Evolutionary conservation across 2,329 filamentous ascomycete genomes (phyloP), one percentile per base, ranked within the genome.

Genomic region (Diplodia scrobiculata): DNA sequence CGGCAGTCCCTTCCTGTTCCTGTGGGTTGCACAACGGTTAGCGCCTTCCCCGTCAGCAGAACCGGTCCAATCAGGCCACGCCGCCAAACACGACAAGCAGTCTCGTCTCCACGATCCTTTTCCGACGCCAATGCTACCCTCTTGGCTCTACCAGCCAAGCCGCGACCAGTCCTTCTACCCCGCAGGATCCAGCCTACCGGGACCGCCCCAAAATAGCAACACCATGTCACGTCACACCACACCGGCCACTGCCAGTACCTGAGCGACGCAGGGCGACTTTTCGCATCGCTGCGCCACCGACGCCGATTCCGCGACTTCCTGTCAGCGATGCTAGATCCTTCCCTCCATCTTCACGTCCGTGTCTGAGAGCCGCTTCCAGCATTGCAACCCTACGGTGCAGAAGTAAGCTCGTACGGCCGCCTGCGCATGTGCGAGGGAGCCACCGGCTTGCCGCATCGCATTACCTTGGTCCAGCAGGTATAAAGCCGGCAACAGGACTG

Each of bases 121-220:
- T 41, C 53, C 53, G 53, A 55, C 34, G 29, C 14, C 11, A 19
- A 59, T 59, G 27, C 54, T 38, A 59, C 54, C 2, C 6, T 5
- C n/a, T 17, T 53, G 7, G 29, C 7, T 9, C 29, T 32, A 0
- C 1, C 29, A 32, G 6, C 29, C 29, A 32, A 32, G 29, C 29
- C 9, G 5, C 41, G 25, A 25, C 21, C 21, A 25, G 25, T 48
- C 55, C 38, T 48, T 34, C 36, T 27, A 32, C 38, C 38, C 38
- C 38, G 21, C 52, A 13, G 19, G 19, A 9, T 19, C 19, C 53
- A 41, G 34, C 36, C 14, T 29, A 59, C 29, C 38, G 38, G 25
- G 21, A 29, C 3, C 19, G 7, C 34, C 59, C 32, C 29, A 52
- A 41, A 52, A 51, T 63, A 63, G 59, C 47, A 51, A 19, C 59